Base-by-base conservation (phyloP, 768 basidiomycete genomes). In the Cystobasidium ongulense region DNA sequence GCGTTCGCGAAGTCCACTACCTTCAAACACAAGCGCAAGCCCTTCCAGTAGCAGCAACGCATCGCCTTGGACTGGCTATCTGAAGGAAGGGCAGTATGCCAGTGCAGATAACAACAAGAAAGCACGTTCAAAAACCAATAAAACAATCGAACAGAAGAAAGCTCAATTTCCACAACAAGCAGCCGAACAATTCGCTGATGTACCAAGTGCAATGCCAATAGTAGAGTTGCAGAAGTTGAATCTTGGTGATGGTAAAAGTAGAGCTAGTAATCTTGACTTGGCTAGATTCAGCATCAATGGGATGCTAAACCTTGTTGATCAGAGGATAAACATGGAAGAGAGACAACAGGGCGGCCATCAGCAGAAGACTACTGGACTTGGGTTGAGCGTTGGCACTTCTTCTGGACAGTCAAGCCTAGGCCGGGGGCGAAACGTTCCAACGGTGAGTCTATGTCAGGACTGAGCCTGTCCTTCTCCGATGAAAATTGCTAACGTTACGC, bases 231-330 rank as follows among this genome's bases (percentile, higher is more conserved):
- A n/a, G 18, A 50, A 21, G 46, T 21, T 50, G 21, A n/a, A 50
- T 27, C 57, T 59, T 5, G 21, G 25, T 59, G 11, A 29, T 23
- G 15, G 57, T 59, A 13, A 31, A 4, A 59, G 33, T 23, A 27
- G 57, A 27, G 57, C 57, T 59, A 59, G 57, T 31, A 29, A 17
- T 29, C 23, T 21, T 59, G 66, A 71, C n/a, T 15, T 71, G 7
- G 68, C 68, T 18, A 33, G 68, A 23, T 71, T 71, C 54, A 71
- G 68, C 39, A 59, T 71, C 18, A 54, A 35, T 27, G 54, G 54
- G 7, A 71, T 71, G 68, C 25, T 71, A 17, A 36, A 18, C 18
- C 52, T 71, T 7, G 68, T 71, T 36, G 68, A 71, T 5, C 68
- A 59, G 31, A 71, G 54, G 36, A 59, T 71, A 1, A 23, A 18